Conservation (phyloP, 345 rosid genomes). For the Euphorbia tirucalli region DNA sequence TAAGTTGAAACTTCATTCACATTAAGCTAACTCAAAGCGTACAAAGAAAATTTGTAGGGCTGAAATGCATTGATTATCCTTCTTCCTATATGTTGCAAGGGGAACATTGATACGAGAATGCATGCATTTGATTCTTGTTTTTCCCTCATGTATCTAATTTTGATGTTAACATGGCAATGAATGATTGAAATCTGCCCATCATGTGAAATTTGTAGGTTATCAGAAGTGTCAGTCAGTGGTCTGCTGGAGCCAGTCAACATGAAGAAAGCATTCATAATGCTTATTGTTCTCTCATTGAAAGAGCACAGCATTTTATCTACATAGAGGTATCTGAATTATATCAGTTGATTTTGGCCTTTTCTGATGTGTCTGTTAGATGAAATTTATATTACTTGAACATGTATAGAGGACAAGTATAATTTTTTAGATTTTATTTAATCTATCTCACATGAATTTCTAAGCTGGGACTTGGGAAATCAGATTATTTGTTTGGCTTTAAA, state of each 20-base stretch:
- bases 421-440: not conserved
- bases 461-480: not conserved
- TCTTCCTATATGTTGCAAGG: not conserved
- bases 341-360: not conserved
- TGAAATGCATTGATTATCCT: not conserved
- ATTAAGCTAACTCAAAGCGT: not conserved
- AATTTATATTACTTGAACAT: not conserved
- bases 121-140: not conserved
- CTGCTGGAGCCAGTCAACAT: slow-evolving; percentile 76
- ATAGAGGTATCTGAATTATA: slow-evolving; percentile 59
- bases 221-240: slow-evolving; percentile 94
- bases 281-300: slow-evolving; percentile 71
- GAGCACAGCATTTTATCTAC: slow-evolving; percentile 81
- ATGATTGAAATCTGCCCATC: not conserved
- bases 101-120: not conserved
- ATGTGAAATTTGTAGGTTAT: slow-evolving; percentile 41
- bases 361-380: not conserved
- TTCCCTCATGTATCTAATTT: not conserved
- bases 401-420: not conserved
- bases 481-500: no score
- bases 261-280: slow-evolving; percentile 94
- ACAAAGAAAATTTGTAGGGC: not conserved
- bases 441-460: not conserved
- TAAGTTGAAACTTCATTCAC: slow-evolving; percentile 3
- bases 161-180: not conserved